Conservation (phyloP, 345 rosid species). For the Eutrema japonicum region DNA sequence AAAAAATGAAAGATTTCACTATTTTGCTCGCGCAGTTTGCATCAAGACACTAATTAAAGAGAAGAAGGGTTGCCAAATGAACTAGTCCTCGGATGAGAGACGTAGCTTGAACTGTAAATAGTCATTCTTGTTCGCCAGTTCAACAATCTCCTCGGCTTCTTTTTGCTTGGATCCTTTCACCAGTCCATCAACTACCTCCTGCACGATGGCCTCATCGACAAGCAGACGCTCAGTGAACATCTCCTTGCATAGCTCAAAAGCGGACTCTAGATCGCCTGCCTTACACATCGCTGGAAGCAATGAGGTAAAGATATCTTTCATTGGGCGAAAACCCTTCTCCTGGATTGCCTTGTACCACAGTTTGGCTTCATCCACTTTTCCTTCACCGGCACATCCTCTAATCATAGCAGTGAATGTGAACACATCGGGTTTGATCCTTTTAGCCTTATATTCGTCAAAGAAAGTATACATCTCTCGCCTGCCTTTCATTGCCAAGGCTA, state of each 20-base stretch:
- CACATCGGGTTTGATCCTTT: constrained; percentile 50
- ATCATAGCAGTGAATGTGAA: constrained; percentile 58
- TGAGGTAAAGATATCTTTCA: constrained; percentile 44
- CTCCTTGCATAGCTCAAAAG: constrained; percentile 52
- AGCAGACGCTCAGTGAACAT: constrained; percentile 38
- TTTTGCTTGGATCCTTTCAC: constrained; percentile 52
- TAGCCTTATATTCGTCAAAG: constrained; percentile 50
- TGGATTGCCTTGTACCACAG: constrained; percentile 52
- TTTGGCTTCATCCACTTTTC: constrained; percentile 54
- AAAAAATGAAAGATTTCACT: neutral
- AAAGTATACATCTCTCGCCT: constrained; percentile 50
- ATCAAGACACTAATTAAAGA: constrained; percentile 14
- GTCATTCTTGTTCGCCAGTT: constrained; percentile 49
- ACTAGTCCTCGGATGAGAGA: constrained; percentile 34
- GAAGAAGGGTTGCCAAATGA: neutral
- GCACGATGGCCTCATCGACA: constrained; percentile 45
- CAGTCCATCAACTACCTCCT: constrained; percentile 57
- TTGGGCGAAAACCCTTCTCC: constrained; percentile 41
- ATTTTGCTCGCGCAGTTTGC: neutral
- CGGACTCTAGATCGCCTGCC: constrained; percentile 60
- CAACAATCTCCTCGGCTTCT: constrained; percentile 60
- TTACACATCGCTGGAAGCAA: constrained; percentile 56
- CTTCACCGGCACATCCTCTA: constrained; percentile 55
- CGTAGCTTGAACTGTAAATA: constrained; percentile 47
- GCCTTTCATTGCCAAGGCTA: constrained; percentile 48